Evolutionary conservation across 768 basidiomycete genomes (phyloP).

Genomic region (Fomitopsis pulvina): DNA sequence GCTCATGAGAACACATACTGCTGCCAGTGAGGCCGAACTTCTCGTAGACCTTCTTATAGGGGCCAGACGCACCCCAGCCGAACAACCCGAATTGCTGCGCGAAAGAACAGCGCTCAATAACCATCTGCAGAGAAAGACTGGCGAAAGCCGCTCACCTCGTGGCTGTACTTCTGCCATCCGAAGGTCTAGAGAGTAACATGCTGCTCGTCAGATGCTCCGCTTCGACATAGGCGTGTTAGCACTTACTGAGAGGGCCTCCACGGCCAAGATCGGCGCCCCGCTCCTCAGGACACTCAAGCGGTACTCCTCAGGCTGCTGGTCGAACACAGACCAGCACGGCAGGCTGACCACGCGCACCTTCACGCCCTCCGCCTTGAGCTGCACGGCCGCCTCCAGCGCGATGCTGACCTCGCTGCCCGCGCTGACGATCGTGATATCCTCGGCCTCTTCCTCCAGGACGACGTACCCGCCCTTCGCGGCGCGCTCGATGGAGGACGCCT

Average conservation of each 20-base stretch:
- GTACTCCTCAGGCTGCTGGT: conserved; percentile 76
- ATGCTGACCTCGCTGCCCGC: conserved; percentile 87
- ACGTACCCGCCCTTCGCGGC: conserved; percentile 87
- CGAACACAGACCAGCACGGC: conserved; percentile 87
- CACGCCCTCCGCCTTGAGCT: conserved; percentile 71
- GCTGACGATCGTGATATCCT: conserved; percentile 86
- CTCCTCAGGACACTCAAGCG: conserved; percentile 78
- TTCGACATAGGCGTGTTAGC: not conserved
- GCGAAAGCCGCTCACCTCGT: conserved; percentile 47
- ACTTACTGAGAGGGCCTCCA: conserved; percentile 72
- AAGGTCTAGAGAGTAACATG: conserved; percentile 39
- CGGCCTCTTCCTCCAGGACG: conserved; percentile 68
- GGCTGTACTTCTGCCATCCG: conserved; percentile 88
- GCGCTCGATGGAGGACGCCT: conserved; percentile 78
- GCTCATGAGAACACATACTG: conserved; percentile 37
- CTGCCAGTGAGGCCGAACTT: conserved; percentile 80
- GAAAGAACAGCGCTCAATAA: conserved; percentile 10
- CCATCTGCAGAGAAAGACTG: not conserved
- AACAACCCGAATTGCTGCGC: conserved; percentile 61
- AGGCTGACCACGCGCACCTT: conserved; percentile 81
- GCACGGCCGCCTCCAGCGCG: conserved; percentile 78
- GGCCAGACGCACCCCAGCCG: conserved; percentile 85
- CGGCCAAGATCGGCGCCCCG: conserved; percentile 83
- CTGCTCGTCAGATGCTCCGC: not conserved
- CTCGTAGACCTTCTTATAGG: conserved; percentile 86